Evolutionary conservation across 495 filamentous ascomycete genomes (phyloP).

Genomic region (Penicillium longicatenatum): DNA sequence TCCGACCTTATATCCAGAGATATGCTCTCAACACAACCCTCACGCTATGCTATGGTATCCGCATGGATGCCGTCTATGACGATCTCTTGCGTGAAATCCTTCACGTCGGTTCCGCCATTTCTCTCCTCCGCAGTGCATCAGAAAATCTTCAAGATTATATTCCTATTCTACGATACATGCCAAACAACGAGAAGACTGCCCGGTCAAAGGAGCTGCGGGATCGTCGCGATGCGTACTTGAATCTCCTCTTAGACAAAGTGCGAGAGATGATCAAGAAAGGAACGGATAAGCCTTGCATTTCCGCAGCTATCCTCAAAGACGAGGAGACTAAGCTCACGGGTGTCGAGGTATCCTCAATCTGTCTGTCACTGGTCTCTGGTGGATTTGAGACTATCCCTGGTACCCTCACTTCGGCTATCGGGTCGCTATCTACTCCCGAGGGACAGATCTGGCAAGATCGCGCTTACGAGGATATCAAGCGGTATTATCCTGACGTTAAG

Average conservation of each 20-base stretch:
- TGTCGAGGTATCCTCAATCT: conserved; percentile 53
- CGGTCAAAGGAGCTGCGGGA: conserved; percentile 46
- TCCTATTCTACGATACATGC: conserved; percentile 46
- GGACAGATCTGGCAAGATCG: conserved; percentile 53
- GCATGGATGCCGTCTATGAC: conserved; percentile 55
- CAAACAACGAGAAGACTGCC: conserved; percentile 51
- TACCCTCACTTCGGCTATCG: conserved; percentile 49
- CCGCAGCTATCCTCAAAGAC: conserved; percentile 52
- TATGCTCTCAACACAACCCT: conserved; percentile 54
- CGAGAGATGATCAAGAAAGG: conserved; percentile 50
- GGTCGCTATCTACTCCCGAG: conserved; percentile 47
- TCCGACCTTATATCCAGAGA: conserved; percentile 49
- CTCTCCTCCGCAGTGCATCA: conserved; percentile 48
- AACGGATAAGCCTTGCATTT: conserved; percentile 55
- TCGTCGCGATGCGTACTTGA: conserved; percentile 49
- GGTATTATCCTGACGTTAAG: conserved; percentile 44
- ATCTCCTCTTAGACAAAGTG: conserved; percentile 49
- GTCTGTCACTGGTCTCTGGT: conserved; percentile 52
- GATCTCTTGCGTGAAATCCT: conserved; percentile 52
- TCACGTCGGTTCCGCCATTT: conserved; percentile 51
- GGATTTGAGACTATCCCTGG: conserved; percentile 56
- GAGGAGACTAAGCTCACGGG: conserved; percentile 49
- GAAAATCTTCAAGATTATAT: conserved; percentile 57
- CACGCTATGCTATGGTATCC: conserved; percentile 56
- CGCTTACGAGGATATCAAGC: conserved; percentile 56